phyloP scores from a whole-genome alignment of 2,329 filamentous ascomycete genomes.

The Neophaeococcomyces aloes region DNA sequence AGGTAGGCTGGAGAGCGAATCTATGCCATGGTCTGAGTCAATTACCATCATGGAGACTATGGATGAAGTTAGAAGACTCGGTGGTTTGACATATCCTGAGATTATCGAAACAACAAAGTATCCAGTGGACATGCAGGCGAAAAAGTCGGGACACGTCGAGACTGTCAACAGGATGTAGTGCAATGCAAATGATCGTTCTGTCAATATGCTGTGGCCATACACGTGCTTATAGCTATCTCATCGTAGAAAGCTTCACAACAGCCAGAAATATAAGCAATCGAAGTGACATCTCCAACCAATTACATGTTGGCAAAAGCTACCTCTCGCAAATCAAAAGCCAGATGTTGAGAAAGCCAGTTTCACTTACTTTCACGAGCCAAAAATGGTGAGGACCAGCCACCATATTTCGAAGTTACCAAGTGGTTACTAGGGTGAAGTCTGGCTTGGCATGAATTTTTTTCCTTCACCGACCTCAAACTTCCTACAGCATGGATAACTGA shows the following conservation, averaged over 20 bases:
- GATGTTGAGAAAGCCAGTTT: too few relatives aligned
- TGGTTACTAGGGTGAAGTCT: not conserved
- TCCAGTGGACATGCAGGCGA: constrained; percentile 34
- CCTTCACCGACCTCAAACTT: constrained; percentile 6
- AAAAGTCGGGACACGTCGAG: not conserved
- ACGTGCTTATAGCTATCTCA: too few relatives aligned
- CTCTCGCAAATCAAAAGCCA: too few relatives aligned
- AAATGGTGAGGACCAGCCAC: too few relatives aligned
- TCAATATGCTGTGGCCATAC: not conserved
- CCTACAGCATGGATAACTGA: not conserved
- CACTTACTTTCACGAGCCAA: too few relatives aligned
- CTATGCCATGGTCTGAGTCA: constrained; percentile 74
- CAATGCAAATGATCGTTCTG: not conserved
- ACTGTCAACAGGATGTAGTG: constrained; percentile 1
- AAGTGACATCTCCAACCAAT: too few relatives aligned
- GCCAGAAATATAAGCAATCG: too few relatives aligned
- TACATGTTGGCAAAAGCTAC: too few relatives aligned
- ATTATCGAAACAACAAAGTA: constrained; percentile 53
- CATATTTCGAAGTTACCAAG: too few relatives aligned
- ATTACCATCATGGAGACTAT: constrained; percentile 75
- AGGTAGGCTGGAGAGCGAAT: constrained; percentile 64
- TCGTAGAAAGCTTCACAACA: too few relatives aligned
- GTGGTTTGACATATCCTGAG: constrained; percentile 52
- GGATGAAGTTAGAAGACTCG: constrained; percentile 59
- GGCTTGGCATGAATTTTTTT: constrained; percentile 7